Percentiles rank a stretch among this genome's conserved stretches.
phyloP scores from a whole-genome alignment of 176 grass and related monocot species.

The Triticum dicoccoides region DNA sequence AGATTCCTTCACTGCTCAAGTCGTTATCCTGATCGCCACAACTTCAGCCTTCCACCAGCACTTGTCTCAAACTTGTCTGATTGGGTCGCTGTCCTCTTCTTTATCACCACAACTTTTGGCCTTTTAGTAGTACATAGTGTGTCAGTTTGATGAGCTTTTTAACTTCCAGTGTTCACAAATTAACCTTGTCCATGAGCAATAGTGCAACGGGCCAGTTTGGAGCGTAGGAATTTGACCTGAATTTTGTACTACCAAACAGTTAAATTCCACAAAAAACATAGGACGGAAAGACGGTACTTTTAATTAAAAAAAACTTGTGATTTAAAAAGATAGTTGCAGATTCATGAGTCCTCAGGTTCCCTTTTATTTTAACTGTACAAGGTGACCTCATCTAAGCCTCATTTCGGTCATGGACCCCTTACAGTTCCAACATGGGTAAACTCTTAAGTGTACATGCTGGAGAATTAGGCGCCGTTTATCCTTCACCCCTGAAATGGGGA shows the following conservation, averaged over 20 bases:
- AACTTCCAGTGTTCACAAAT: neutral
- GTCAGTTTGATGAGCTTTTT: neutral
- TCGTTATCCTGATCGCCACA: neutral
- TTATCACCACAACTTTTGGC: neutral
- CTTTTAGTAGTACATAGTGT: neutral
- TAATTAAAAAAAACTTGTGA: neutral
- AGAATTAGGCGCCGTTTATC: neutral
- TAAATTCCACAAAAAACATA: neutral
- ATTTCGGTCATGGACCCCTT: neutral
- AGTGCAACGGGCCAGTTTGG: neutral
- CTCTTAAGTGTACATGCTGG: neutral
- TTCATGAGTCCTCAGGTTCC: neutral
- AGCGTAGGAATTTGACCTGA: neutral
- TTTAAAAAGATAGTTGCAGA: neutral
- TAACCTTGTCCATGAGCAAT: neutral
- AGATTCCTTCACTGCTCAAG: neutral
- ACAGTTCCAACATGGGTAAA: neutral
- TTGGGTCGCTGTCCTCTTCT: neutral
- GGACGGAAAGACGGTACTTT: neutral
- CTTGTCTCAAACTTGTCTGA: neutral
- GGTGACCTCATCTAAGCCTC: neutral
- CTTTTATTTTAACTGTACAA: conserved; percentile 25
- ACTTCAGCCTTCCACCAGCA: neutral
- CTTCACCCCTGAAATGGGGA: neutral
- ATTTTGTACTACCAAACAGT: neutral